These are phyloP conservation scores for Vaccinium vitisidaea DNA, from an alignment of 148 eudicot genomes.

Conservation along the genomic window DNA sequence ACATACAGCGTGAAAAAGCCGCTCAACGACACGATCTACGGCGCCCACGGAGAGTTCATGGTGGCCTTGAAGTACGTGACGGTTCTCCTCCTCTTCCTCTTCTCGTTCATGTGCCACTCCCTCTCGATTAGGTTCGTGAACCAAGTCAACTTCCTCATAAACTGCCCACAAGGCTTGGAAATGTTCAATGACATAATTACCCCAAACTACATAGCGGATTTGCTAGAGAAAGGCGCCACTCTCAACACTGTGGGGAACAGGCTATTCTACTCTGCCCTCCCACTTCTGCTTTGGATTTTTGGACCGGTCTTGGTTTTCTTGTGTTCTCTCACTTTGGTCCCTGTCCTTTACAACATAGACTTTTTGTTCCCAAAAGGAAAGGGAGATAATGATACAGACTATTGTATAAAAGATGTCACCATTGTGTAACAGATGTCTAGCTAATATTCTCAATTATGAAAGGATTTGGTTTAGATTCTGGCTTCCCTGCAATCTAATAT, in stretches of 20 bases:
- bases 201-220: constrained; percentile 41
- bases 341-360: constrained; percentile 58
- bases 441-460: not conserved
- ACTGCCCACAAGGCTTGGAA: constrained; percentile 48
- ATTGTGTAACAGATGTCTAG: too few relatives aligned
- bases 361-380: constrained; percentile 23
- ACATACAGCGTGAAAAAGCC: constrained; percentile 86
- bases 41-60: constrained; percentile 90
- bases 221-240: constrained; percentile 47
- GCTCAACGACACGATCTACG: constrained; percentile 73
- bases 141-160: constrained; percentile 80
- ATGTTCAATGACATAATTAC: constrained; percentile 16
- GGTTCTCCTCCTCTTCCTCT: constrained; percentile 62
- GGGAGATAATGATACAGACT: not conserved
- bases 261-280: constrained; percentile 51
- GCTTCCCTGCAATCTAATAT: too few relatives aligned
- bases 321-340: constrained; percentile 48
- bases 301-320: constrained; percentile 69
- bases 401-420: constrained; percentile 7
- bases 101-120: constrained; percentile 80
- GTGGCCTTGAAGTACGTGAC: constrained; percentile 83
- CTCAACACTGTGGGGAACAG: constrained; percentile 59
- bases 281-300: constrained; percentile 65
- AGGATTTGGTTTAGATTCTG: not conserved
- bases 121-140: constrained; percentile 79